Evolutionary conservation across 257 asterid species (phyloP), one percentile per base, ranked within the genome.

Genomic region (Leptodermis oblonga): DNA sequence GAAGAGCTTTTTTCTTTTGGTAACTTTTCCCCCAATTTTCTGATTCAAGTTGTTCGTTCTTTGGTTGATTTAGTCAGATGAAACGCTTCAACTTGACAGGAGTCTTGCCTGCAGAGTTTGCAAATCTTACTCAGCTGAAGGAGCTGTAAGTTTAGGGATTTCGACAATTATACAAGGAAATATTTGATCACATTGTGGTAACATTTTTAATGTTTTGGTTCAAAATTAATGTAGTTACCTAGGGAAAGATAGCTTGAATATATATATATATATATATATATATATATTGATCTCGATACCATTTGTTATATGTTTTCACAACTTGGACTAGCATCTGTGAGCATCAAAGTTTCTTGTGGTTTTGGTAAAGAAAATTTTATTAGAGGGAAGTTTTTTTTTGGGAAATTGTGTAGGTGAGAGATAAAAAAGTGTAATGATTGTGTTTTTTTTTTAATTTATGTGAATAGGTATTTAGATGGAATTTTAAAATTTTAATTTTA

Each of bases 71-170:
- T 86, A 90, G 98, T 67, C 70, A 54, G 74, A 17, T 92, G 85
- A 82, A 78, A 80, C 83, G 89, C 72, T 83, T 86, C 65, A 87
- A 80, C 74, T 71, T 93, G 84, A 75, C 84, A 4, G 98, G 97
- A 77, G 74, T 37, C 68, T 71, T 93, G 78, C 95, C 98, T 4
- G 80, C 54, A 79, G 97, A 88, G 62, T 82, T 93, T 63, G 76
- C 72, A 20, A 76, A 87, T 70, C 96, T 93, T 49, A 71, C 55
- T 31, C 67, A 81, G 75, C 84, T 90, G 70, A 70, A 8, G 56
- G 82, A 80, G 62, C 20, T 93, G 99, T 93, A 83, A 87, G 96
- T 45, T 51, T 48, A n/a, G 17, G 23, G n/a, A 3, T 69, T 4
- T 41, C 17, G 14, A 25, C 15, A 43, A 62, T 49, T 22, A 46